Evolutionary conservation across 768 basidiomycete genomes (phyloP), one percentile per base, ranked within the genome.

Genomic region (Suillus plorans): DNA sequence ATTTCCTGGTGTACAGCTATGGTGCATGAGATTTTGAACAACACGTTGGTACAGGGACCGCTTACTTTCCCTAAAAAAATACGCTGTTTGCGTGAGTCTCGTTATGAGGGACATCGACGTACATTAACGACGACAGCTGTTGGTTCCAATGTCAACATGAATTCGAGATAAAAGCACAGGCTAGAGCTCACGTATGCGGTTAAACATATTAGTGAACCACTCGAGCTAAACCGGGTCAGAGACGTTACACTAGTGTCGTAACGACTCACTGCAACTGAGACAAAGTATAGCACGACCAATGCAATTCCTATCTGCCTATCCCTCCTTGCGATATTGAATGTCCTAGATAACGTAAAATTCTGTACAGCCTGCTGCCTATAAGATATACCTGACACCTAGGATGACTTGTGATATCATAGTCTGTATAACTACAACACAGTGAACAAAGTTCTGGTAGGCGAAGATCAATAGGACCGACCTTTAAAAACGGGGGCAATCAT

Each of bases 331-430:
- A 89, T 79, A 67, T 87, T 87, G 72, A 84, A 85, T 3, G 86
- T 82, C 65, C 88, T 87, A n/a, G 44, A n/a, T 14, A 16, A n/a
- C 5, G 20, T 13, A n/a, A 56, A 13, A 55, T 39, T 36, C 5
- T 12, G 12, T 50, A 42, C 34, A 18, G 34, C 13, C 5, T 8
- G 47, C 6, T 41, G 39, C 5, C 3, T 20, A 52, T 12, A 9
- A 45, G 0, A 5, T 58, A n/a, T 72, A 86, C 88, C 88, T 81
- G 59, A 88, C 73, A 9, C 84, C 89, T 49, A 91, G 70, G 61
- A 91, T 89, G 7, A 82, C 77, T 69, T 91, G 89, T 7, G 89
- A 89, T 53, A 88, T 78, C 83, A 86, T 86, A 0, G 79, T 77
- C 73, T 90, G 89, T 7, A 88, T 22, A 5, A 86, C 89, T 90